Percentiles rank a stretch among this genome's conserved stretches.
phyloP scores from a whole-genome alignment of 805 yeast genomes.

The Pichia occidentalis region DNA sequence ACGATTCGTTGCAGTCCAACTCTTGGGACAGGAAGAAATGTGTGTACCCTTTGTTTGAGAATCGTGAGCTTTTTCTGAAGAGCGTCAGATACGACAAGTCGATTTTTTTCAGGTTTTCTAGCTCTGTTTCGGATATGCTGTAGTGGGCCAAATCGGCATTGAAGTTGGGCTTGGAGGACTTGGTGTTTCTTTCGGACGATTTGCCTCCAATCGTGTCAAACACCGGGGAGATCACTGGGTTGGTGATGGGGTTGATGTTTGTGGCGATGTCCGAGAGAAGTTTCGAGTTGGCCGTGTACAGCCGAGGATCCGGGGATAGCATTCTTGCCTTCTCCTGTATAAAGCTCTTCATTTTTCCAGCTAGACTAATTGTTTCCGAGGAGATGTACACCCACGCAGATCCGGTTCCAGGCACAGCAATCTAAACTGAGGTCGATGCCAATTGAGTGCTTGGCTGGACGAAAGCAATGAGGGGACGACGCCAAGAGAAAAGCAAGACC shows the following conservation, averaged over 20 bases:
- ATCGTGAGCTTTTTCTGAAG: conserved; percentile 37
- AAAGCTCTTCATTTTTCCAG: conserved; percentile 1
- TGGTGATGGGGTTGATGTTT: neutral
- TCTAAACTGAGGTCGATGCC: too few relatives aligned
- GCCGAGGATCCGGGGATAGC: conserved; percentile 6
- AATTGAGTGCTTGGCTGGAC: too few relatives aligned
- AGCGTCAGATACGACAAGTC: conserved; percentile 50
- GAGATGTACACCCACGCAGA: too few relatives aligned
- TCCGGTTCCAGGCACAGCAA: too few relatives aligned
- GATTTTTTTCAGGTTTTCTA: conserved; percentile 23
- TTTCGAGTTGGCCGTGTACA: neutral
- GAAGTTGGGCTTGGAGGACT: neutral
- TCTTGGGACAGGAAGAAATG: conserved; percentile 65
- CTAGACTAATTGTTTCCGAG: too few relatives aligned
- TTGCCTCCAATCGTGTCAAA: neutral
- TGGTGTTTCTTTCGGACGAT: too few relatives aligned
- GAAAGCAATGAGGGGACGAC: too few relatives aligned
- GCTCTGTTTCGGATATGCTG: neutral
- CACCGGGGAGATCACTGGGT: neutral
- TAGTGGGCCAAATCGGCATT: neutral
- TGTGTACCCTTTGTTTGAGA: conserved; percentile 40
- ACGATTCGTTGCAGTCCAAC: conserved; percentile 28
- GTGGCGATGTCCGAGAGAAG: neutral
- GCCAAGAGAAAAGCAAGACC: too few relatives aligned
- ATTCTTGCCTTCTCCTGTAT: neutral